Conservation (phyloP, 2,329 filamentous ascomycete genomes). For the Cercospora sp. region DNA sequence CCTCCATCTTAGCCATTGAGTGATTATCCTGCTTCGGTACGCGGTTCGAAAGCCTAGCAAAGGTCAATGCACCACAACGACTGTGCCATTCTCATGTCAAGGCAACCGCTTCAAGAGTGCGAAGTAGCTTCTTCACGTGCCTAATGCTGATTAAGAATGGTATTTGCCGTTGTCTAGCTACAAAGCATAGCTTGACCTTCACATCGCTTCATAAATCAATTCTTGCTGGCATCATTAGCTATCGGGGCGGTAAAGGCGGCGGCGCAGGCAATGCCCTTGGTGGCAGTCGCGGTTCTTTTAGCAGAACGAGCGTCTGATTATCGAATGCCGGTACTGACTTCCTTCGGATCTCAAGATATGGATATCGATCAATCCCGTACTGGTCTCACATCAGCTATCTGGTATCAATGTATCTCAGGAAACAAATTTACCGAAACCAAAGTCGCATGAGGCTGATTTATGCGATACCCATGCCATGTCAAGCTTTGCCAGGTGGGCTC, state of each 20-base stretch:
- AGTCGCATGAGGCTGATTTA: conserved; percentile 24
- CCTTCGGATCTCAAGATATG: conserved; percentile 7
- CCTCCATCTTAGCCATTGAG: neutral
- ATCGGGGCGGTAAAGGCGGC: conserved; percentile 8
- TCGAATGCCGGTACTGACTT: conserved; percentile 6
- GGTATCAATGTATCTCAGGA: neutral
- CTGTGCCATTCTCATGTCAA: neutral
- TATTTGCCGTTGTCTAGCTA: neutral
- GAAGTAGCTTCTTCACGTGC: neutral
- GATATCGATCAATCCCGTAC: conserved; percentile 16
- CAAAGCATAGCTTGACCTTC: neutral
- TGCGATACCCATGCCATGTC: conserved; percentile 20
- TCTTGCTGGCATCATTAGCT: neutral
- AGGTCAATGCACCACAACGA: neutral
- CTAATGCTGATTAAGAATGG: neutral
- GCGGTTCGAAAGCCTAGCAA: neutral
- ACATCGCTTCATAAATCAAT: neutral
- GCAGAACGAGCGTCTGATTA: conserved; percentile 1
- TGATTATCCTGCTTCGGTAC: neutral
- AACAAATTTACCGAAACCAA: conserved; percentile 1
- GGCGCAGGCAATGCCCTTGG: neutral
- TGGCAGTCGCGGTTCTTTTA: neutral
- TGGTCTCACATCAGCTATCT: neutral
- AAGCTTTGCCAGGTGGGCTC: conserved; percentile 18
- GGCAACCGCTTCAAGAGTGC: neutral